phyloP scores from a whole-genome alignment of 169 alveolate species.

The Plasmodium gaboni region DNA sequence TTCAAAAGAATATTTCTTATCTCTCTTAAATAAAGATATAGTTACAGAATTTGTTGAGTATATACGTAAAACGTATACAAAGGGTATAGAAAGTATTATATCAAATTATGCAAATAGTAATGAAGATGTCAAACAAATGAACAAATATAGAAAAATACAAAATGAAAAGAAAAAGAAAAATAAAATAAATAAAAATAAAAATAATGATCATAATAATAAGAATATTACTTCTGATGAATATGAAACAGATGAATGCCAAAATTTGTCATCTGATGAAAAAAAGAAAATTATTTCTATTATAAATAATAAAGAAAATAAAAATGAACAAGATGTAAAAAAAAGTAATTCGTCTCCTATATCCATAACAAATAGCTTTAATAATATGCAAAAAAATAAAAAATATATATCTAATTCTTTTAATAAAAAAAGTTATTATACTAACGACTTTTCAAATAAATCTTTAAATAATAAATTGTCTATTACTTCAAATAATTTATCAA shows the following conservation, averaged over 20 bases:
- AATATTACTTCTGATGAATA: too few relatives aligned
- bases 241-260: too few relatives aligned
- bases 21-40: slow-evolving; percentile 44
- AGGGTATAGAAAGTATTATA: slow-evolving; percentile 22
- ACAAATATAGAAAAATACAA: too few relatives aligned
- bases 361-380: neutral
- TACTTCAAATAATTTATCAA: slow-evolving; percentile 12
- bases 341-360: too few relatives aligned
- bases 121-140: neutral
- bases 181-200: too few relatives aligned
- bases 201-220: too few relatives aligned
- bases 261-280: too few relatives aligned
- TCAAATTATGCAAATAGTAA: slow-evolving; percentile 13
- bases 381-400: neutral
- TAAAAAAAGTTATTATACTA: neutral
- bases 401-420: neutral
- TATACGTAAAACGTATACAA: slow-evolving; percentile 7
- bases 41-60: slow-evolving; percentile 48
- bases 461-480: slow-evolving; percentile 2
- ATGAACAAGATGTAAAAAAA: too few relatives aligned
- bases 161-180: too few relatives aligned
- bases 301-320: too few relatives aligned
- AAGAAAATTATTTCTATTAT: too few relatives aligned
- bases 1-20: slow-evolving; percentile 38
- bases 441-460: neutral